Evolutionary conservation across 208 protist species (phyloP).

Genomic region (Acanthamoeba divionensis): DNA sequence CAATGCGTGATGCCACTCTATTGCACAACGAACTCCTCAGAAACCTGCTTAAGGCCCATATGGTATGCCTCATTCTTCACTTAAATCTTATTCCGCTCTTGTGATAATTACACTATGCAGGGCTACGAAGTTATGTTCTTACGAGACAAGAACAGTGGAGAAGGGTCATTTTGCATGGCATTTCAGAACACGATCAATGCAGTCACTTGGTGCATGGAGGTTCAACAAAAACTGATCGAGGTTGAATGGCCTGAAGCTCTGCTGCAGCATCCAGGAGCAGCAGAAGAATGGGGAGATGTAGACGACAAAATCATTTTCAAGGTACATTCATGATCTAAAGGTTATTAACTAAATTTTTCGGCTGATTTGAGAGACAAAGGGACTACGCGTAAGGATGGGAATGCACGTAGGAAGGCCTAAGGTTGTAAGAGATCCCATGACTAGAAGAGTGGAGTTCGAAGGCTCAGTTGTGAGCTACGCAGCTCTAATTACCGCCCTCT

Average conservation of each 20-base stretch:
- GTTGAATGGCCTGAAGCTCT: background rate
- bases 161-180: constrained; percentile 41
- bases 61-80: background rate
- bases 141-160: background rate
- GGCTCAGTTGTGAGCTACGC: background rate
- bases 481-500: background rate
- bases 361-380: no score
- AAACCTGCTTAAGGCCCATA: background rate
- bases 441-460: background rate
- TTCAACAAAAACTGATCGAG: background rate
- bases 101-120: background rate
- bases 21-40: background rate
- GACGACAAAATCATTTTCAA: background rate
- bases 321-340: no score
- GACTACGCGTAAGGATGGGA: constrained; percentile 17
- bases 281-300: background rate
- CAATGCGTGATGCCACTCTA: constrained; percentile 9
- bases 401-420: background rate
- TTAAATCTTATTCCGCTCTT: no score
- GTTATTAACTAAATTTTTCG: no score
- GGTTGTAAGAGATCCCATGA: background rate
- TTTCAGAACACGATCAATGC: background rate
- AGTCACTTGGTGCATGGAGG: background rate
- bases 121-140: constrained; percentile 36
- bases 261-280: background rate